Percentiles rank a stretch among this genome's conserved stretches.
Evolutionary conservation across 345 rosid species (phyloP).

Genomic region (Aurinia saxatilis): DNA sequence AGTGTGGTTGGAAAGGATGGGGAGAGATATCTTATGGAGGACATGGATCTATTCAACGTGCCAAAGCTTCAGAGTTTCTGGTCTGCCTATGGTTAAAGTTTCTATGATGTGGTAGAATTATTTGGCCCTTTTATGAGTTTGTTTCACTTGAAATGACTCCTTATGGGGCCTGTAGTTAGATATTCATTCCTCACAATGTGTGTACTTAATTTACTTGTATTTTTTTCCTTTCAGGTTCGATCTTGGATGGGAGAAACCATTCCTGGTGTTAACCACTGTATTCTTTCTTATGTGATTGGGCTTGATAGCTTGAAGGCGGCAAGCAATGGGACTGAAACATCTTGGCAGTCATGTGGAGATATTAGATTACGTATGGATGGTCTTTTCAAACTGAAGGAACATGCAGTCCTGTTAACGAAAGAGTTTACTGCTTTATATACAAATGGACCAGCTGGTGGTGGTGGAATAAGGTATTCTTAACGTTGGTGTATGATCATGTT

Average conservation of each 20-base stretch:
- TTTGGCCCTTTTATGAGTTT: slow-evolving; percentile 1
- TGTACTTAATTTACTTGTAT: neutral
- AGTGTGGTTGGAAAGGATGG: slow-evolving; percentile 95
- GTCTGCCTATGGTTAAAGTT: slow-evolving; percentile 33
- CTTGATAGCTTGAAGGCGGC: slow-evolving; percentile 76
- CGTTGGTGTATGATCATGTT: slow-evolving; percentile 1
- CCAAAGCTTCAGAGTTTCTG: slow-evolving; percentile 80
- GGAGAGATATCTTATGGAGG: slow-evolving; percentile 98
- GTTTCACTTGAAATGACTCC: slow-evolving; percentile 7
- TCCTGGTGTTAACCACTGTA: slow-evolving; percentile 40
- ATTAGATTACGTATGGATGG: slow-evolving; percentile 86
- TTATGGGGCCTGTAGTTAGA: neutral
- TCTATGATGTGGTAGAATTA: slow-evolving; percentile 6
- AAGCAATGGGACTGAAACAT: slow-evolving; percentile 20
- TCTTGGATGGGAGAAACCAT: slow-evolving; percentile 85
- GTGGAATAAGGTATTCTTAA: slow-evolving; percentile 68
- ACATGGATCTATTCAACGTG: slow-evolving; percentile 56
- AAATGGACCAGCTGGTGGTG: slow-evolving; percentile 97
- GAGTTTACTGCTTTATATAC: slow-evolving; percentile 85
- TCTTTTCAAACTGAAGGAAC: slow-evolving; percentile 58
- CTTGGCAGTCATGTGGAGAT: slow-evolving; percentile 37
- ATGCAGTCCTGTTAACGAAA: slow-evolving; percentile 49
- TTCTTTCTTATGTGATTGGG: slow-evolving; percentile 73
- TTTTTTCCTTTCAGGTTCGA: slow-evolving; percentile 45
- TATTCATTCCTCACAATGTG: neutral